phyloP scores from a whole-genome alignment of 768 basidiomycete species.

The Obba rivulosa region DNA sequence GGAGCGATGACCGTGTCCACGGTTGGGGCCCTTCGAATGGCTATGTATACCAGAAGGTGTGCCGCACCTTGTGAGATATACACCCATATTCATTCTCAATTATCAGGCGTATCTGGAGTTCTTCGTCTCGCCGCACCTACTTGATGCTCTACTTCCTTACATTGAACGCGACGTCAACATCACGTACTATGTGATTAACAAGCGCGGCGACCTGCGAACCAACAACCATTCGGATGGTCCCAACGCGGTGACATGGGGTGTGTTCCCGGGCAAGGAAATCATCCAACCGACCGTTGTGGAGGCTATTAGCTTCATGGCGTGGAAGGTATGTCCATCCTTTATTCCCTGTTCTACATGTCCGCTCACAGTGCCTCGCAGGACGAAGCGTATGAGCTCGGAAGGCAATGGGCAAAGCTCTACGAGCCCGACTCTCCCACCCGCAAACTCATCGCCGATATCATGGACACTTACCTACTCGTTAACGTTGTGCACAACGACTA shows the following conservation, averaged over 20 bases:
- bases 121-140: constrained; percentile 75
- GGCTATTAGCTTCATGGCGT: constrained; percentile 96
- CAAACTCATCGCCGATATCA: constrained; percentile 68
- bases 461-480: constrained; percentile 82
- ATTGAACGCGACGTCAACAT: constrained; percentile 86
- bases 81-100: neutral
- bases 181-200: constrained; percentile 98
- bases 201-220: constrained; percentile 87
- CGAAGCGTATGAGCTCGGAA: constrained; percentile 89
- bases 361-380: constrained; percentile 45
- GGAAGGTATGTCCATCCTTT: constrained; percentile 62
- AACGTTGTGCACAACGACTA: constrained; percentile 98
- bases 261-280: constrained; percentile 96
- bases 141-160: constrained; percentile 66
- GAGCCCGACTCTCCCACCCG: constrained; percentile 70
- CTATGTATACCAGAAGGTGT: constrained; percentile 89
- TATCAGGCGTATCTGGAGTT: constrained; percentile 91
- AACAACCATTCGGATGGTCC: constrained; percentile 95
- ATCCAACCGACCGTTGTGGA: constrained; percentile 96
- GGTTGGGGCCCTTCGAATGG: constrained; percentile 96
- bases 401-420: constrained; percentile 88
- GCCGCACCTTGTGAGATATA: neutral
- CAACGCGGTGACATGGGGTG: constrained; percentile 98
- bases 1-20: constrained; percentile 77
- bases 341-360: neutral